A percentile compares a stretch with the other conserved stretches of the same genome.
Evolutionary conservation across 31 red algal species (phyloP).

Genomic region (Pterothamnion heteromorphum): DNA sequence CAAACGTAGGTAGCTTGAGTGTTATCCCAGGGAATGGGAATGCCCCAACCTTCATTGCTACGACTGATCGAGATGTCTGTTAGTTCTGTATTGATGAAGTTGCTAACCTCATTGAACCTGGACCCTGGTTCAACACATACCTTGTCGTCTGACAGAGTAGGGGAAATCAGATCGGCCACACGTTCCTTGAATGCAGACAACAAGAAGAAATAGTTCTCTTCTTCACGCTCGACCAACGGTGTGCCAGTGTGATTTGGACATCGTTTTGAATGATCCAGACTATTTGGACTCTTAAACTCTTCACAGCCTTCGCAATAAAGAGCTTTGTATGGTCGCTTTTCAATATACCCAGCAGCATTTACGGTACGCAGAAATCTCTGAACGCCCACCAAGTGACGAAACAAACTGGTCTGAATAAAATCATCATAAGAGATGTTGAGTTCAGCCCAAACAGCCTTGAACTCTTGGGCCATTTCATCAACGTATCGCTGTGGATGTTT

Average conservation of each 20-base stretch:
- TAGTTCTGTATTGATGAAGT: constrained; percentile 80
- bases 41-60: constrained; percentile 92
- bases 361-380: constrained; percentile 74
- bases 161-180: constrained; percentile 70
- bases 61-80: constrained; percentile 92
- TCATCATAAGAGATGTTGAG: constrained; percentile 68
- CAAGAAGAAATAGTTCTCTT: constrained; percentile 99
- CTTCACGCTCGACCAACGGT: constrained; percentile 53
- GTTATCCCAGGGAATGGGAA: constrained; percentile 85
- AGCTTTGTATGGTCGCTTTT: constrained; percentile 81
- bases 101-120: constrained; percentile 90
- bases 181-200: constrained; percentile 78
- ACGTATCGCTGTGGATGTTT: constrained; percentile 58
- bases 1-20: constrained; percentile 94
- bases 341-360: constrained; percentile 88
- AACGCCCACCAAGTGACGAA: constrained; percentile 65
- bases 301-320: constrained; percentile 98
- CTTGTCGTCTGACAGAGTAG: constrained; percentile 61
- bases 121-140: constrained; percentile 75
- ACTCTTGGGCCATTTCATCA: constrained; percentile 66
- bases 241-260: constrained; percentile 75
- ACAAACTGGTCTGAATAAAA: constrained; percentile 85
- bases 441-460: constrained; percentile 64
- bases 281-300: constrained; percentile 91
- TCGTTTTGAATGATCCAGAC: constrained; percentile 52